phyloP scores from a whole-genome alignment of 176 grass and related monocot species.

The Elymus sibiricus region DNA sequence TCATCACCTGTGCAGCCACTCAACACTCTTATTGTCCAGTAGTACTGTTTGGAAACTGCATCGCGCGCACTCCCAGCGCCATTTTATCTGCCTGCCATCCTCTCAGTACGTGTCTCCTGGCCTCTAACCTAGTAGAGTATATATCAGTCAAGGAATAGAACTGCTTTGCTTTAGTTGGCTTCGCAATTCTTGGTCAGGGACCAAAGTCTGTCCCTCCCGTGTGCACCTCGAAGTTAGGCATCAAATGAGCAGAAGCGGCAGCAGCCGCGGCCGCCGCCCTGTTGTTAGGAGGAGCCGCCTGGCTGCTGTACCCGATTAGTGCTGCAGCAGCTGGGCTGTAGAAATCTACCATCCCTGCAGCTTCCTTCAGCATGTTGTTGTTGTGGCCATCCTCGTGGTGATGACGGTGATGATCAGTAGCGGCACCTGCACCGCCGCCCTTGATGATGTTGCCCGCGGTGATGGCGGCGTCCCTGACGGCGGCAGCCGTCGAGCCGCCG shows the following conservation, averaged over 20 bases:
- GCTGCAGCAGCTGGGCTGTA: constrained; percentile 44
- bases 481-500: constrained; percentile 23
- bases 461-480: constrained; percentile 22
- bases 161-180: constrained; percentile 15
- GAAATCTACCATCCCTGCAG: constrained; percentile 61
- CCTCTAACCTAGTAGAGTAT: constrained; percentile 43
- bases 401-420: constrained; percentile 32
- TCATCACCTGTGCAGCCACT: constrained; percentile 25
- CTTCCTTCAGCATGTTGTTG: constrained; percentile 53
- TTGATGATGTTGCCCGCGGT: constrained; percentile 14
- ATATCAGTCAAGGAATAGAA: constrained; percentile 24
- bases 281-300: constrained; percentile 48
- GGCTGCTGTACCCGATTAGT: constrained; percentile 67
- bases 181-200: constrained; percentile 42
- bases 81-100: constrained; percentile 4
- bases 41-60: constrained; percentile 20
- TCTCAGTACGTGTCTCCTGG: not conserved
- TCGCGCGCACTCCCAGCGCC: not conserved
- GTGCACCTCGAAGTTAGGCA: constrained; percentile 85
- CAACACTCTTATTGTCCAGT: constrained; percentile 33
- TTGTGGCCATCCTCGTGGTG: constrained; percentile 20
- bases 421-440: not conserved
- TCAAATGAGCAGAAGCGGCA: constrained; percentile 49
- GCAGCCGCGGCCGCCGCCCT: constrained; percentile 19
- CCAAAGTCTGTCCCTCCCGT: constrained; percentile 63